These are phyloP conservation scores for Breviolum minutum DNA, from an alignment of 73 alveolate species.

Conservation along the genomic window DNA sequence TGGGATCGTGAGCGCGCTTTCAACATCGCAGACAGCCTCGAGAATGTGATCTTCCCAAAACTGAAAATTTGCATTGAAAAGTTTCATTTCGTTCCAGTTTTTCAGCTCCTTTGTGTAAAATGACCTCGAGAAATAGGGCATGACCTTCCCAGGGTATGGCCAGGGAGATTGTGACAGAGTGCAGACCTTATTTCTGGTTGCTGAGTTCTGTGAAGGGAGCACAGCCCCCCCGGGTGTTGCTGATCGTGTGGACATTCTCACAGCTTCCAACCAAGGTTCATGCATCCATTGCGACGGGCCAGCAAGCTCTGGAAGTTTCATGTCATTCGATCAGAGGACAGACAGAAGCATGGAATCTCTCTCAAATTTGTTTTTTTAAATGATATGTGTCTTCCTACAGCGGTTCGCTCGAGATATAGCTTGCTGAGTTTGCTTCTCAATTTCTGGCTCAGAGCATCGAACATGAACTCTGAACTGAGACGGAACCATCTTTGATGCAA, in stretches of 20 bases:
- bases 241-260: neutral
- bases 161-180: conserved; percentile 87
- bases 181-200: neutral
- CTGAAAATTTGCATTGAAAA: no score
- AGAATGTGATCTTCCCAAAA: conserved; percentile 17
- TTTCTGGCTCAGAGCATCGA: neutral
- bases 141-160: conserved; percentile 66
- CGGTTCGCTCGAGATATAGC: no score
- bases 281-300: conserved; percentile 90
- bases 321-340: conserved; percentile 89
- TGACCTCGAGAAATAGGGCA: neutral
- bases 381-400: no score
- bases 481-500: no score
- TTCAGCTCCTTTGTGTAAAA: no score
- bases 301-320: conserved; percentile 94
- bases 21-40: conserved; percentile 88
- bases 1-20: conserved; percentile 94
- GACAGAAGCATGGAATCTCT: neutral
- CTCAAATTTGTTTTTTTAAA: no score
- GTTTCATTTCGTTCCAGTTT: no score
- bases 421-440: no score
- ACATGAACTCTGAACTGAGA: no score
- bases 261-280: conserved; percentile 4
- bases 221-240: no score
- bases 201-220: neutral